Percentiles rank a stretch among this genome's conserved stretches.
These are phyloP conservation scores for Musa schizocarpa DNA, from an alignment of 176 grass and related monocot species.

Conservation along the genomic window DNA sequence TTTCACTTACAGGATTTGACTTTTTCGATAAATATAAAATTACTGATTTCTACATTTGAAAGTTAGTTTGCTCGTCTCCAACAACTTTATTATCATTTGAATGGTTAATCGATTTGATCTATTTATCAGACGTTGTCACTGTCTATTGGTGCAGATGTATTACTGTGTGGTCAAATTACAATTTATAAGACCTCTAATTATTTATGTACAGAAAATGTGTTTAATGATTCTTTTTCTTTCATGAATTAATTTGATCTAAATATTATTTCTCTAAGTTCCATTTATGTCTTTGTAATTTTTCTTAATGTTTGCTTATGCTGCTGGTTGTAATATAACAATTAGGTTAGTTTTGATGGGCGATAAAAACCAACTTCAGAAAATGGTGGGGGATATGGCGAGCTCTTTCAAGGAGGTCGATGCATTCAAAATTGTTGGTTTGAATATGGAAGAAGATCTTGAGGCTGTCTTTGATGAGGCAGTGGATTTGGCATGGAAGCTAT, in stretches of 20 bases:
- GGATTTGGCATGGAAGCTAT: conserved; percentile 44
- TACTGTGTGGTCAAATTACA: too few relatives aligned
- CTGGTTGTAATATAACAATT: background rate
- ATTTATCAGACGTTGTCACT: too few relatives aligned
- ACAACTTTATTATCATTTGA: too few relatives aligned
- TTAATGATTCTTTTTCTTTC: too few relatives aligned
- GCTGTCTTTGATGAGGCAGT: conserved; percentile 45
- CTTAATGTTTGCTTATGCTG: background rate
- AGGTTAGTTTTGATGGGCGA: conserved; percentile 74
- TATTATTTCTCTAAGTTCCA: background rate
- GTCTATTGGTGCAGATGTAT: too few relatives aligned
- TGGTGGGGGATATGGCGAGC: conserved; percentile 22
- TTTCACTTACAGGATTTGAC: too few relatives aligned
- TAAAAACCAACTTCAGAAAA: conserved; percentile 29
- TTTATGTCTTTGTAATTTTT: background rate
- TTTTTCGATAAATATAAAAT: too few relatives aligned
- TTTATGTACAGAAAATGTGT: too few relatives aligned
- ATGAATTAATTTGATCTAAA: background rate
- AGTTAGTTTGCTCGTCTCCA: too few relatives aligned
- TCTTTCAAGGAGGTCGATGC: conserved; percentile 4
- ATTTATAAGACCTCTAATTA: too few relatives aligned
- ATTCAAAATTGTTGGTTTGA: conserved; percentile 40
- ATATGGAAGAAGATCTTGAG: conserved; percentile 51
- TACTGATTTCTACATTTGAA: too few relatives aligned
- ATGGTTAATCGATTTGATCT: too few relatives aligned